A percentile compares a stretch with the other conserved stretches of the same genome.
Conservation (phyloP, 1,139 yeast genomes). For the Lodderomyces beijingensis region DNA sequence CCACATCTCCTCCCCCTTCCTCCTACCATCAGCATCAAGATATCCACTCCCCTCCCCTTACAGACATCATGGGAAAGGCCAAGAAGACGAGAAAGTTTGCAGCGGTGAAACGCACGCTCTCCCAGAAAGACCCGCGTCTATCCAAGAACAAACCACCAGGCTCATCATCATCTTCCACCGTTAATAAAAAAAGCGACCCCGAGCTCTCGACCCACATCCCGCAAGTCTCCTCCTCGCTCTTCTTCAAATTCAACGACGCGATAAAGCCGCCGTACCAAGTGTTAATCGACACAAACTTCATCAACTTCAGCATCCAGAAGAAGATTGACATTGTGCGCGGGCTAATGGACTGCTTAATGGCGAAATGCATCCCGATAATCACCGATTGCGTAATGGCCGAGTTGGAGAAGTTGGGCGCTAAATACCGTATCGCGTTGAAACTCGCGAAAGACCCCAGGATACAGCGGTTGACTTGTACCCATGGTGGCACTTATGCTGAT, state of each 20-base stretch:
- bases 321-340: conserved; percentile 90
- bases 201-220: conserved; percentile 84
- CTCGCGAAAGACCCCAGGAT: conserved; percentile 93
- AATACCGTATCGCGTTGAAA: conserved; percentile 85
- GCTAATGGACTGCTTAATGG: conserved; percentile 92
- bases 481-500: conserved; percentile 96
- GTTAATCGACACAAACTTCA: conserved; percentile 90
- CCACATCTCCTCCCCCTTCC: not conserved
- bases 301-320: conserved; percentile 92
- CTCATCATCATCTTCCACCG: conserved; percentile 9
- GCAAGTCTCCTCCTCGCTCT: conserved; percentile 91
- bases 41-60: not conserved
- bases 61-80: conserved; percentile 98
- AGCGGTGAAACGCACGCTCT: conserved; percentile 76
- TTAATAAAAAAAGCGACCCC: conserved; percentile 47
- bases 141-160: conserved; percentile 15
- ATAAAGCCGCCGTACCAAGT: conserved; percentile 97
- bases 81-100: conserved; percentile 94
- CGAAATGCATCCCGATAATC: conserved; percentile 90
- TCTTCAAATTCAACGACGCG: conserved; percentile 90
- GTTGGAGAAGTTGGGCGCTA: conserved; percentile 91
- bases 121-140: conserved; percentile 67
- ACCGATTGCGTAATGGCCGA: conserved; percentile 99
- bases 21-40: not conserved
- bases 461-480: conserved; percentile 80